Conservation (phyloP, 805 yeast species). For the Wickerhamomyces chaumierensis region DNA sequence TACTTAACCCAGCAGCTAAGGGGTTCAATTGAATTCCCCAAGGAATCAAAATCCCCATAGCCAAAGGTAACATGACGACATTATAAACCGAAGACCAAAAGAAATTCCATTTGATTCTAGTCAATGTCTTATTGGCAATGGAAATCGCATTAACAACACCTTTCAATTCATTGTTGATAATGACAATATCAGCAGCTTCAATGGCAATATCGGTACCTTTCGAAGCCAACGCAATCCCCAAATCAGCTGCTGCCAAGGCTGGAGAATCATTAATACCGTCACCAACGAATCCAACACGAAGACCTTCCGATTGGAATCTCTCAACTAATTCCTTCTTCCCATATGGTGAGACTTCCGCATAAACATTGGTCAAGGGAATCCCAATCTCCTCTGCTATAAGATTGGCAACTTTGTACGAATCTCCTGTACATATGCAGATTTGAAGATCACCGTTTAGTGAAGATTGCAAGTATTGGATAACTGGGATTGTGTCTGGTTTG, state of each 20-base stretch:
- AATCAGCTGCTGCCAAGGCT: conserved; percentile 76
- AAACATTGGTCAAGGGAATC: conserved; percentile 50
- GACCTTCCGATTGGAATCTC: conserved; percentile 35
- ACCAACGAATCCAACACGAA: conserved; percentile 77
- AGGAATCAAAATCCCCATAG: conserved; percentile 85
- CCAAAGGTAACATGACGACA: conserved; percentile 77
- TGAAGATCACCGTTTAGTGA: conserved; percentile 38
- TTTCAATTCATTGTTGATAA: conserved; percentile 33
- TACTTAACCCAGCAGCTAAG: conserved; percentile 79
- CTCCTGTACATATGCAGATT: conserved; percentile 90
- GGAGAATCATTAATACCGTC: conserved; percentile 99
- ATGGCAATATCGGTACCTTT: conserved; percentile 89
- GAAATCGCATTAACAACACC: conserved; percentile 55
- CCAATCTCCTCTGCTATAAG: conserved; percentile 59
- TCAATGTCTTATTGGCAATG: conserved; percentile 59
- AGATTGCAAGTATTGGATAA: conserved; percentile 40
- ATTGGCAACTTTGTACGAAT: conserved; percentile 49
- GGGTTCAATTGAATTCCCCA: conserved; percentile 74
- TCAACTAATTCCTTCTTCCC: conserved; percentile 63
- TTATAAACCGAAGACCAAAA: conserved; percentile 84
- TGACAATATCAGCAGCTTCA: conserved; percentile 90
- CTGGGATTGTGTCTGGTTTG: conserved; percentile 51
- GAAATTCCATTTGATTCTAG: conserved; percentile 69
- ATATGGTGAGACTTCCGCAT: conserved; percentile 66
- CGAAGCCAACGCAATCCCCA: conserved; percentile 85